Percentiles rank a stretch among this genome's conserved stretches.
Evolutionary conservation across 768 basidiomycete species (phyloP).

Genomic region (Hypholoma sublateritium): DNA sequence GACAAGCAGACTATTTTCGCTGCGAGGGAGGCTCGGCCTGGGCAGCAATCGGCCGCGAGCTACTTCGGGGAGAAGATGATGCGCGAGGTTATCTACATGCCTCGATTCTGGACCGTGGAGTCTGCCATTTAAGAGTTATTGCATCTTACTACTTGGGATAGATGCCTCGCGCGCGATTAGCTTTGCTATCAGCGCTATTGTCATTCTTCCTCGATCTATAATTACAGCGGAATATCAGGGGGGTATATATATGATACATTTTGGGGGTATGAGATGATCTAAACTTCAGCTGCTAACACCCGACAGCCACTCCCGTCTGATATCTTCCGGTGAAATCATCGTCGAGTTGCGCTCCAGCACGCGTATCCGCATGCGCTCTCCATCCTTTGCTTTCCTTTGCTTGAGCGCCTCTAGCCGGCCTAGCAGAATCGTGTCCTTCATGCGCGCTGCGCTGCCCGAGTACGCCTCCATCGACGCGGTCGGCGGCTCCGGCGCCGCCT

Average conservation of each 20-base stretch:
- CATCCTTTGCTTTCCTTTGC: neutral
- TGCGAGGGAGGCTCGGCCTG: too few species aligned
- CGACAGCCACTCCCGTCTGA: conserved; percentile 8
- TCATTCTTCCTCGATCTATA: neutral
- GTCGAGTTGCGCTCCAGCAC: conserved; percentile 8
- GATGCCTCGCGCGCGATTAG: too few species aligned
- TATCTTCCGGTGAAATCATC: neutral
- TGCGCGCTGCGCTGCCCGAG: neutral
- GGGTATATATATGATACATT: neutral
- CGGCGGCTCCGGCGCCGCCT: conserved; percentile 24
- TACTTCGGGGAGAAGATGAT: too few species aligned
- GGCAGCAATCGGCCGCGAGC: too few species aligned
- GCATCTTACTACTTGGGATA: too few species aligned
- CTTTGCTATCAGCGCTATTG: too few species aligned
- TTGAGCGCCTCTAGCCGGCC: conserved; percentile 19
- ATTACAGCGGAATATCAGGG: neutral
- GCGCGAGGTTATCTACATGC: too few species aligned
- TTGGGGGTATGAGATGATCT: neutral
- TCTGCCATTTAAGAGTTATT: too few species aligned
- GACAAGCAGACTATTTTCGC: too few species aligned
- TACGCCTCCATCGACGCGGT: conserved; percentile 5
- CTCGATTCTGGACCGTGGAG: too few species aligned
- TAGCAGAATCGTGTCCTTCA: conserved; percentile 31
- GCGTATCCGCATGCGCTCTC: neutral
- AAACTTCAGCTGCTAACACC: neutral